Percentiles rank a stretch among this genome's conserved stretches.
Evolutionary conservation across 169 alveolate genomes (phyloP).

Genomic region (Eimeria tenella): DNA sequence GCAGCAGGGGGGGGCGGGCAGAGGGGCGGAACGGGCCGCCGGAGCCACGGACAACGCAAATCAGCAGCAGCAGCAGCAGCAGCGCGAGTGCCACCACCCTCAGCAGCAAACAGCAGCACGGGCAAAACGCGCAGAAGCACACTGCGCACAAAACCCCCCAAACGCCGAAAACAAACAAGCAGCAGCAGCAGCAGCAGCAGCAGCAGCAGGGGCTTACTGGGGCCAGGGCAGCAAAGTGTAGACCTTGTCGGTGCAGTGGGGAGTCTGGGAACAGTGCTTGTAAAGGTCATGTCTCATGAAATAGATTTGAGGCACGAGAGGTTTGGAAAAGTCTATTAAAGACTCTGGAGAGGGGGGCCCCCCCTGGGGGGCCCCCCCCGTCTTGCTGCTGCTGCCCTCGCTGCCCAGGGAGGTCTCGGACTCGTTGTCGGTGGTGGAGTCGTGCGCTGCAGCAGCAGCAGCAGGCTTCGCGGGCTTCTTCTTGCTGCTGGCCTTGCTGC

Average conservation of each 20-base stretch:
- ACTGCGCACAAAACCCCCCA: too few species aligned
- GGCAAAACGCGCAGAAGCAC: too few species aligned
- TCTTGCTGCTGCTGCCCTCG: not conserved
- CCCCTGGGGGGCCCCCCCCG: not conserved
- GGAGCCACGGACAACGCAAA: too few species aligned
- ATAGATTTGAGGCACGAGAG: slow-evolving; percentile 58
- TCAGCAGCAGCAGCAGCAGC: too few species aligned
- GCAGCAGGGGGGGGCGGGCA: too few species aligned
- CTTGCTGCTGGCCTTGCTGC: not conserved
- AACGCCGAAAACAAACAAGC: too few species aligned
- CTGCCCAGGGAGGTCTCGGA: not conserved
- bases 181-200: too few species aligned
- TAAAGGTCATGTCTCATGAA: not conserved
- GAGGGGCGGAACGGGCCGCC: too few species aligned
- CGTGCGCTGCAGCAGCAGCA: not conserved
- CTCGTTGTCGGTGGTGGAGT: not conserved
- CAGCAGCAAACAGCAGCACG: too few species aligned
- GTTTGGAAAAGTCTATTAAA: slow-evolving; percentile 45
- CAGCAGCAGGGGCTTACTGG: not conserved
- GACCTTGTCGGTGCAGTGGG: not conserved
- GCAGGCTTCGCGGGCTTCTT: not conserved
- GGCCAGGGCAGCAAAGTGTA: slow-evolving; percentile 29
- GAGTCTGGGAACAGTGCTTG: not conserved
- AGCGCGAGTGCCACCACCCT: too few species aligned
- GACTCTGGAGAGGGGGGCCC: not conserved